Evolutionary conservation across 2,329 filamentous ascomycete genomes (phyloP), one percentile per base, ranked within the genome.

Genomic region (Ophiostoma piceae): DNA sequence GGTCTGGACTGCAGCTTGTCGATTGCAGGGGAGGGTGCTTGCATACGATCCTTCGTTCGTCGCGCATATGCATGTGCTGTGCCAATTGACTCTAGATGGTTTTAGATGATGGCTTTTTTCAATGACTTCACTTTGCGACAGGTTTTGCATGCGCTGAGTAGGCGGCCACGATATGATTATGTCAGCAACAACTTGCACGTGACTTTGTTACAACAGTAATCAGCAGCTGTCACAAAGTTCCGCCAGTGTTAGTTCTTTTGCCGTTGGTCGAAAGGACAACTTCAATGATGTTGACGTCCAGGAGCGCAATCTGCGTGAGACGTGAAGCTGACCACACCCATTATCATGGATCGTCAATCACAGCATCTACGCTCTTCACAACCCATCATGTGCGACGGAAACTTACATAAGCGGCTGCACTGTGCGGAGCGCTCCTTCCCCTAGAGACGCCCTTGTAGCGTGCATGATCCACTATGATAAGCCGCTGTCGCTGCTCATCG

Each of bases 31-130:
- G 57, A 57, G 51, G 51, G 14, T 16, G 8, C 26, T 32, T 29
- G 26, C 26, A 62, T 62, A 16, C 26, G 57, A 62, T 62, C 26
- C 57, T 29, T 62, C 57, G 54, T 29, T 29, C 47, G 54, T 29
- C 14, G 19, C 47, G 57, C 57, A 62, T 32, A 62, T 62, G 57
- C 57, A 62, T 62, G 57, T 29, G 57, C 32, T 62, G n/a, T 35
- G 26, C 26, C 19, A n/a, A 47, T 47, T 47, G 19, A 29, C n/a
- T 62, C 57, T 32, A 26, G 26, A 29, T 26, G 14, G 14, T 35
- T 14, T 29, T 29, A 29, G 26, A 29, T 29, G 26, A 29, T 26
- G 14, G 14, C 19, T 14, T 62, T 4, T 35, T 62, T 14, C 12
- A 32, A 62, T 32, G 26, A 16, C 51, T 47, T 47, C 43, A n/a